Percentiles rank a stretch among this genome's conserved stretches.
These are phyloP conservation scores for Smittium culicis DNA, from an alignment of 371 early-diverging fungal species.

Conservation along the genomic window DNA sequence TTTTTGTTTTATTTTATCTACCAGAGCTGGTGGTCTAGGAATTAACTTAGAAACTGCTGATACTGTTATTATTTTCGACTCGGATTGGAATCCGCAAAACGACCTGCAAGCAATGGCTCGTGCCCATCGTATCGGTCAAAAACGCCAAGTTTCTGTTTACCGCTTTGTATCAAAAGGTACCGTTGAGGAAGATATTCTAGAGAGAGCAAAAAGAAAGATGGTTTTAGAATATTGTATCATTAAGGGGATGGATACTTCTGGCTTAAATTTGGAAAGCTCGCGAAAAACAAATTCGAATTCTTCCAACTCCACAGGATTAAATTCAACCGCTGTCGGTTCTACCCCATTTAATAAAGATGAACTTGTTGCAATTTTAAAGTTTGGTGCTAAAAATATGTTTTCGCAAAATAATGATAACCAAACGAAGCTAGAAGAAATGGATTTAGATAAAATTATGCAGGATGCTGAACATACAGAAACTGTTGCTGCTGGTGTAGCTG, in stretches of 20 bases:
- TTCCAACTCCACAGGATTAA: slow-evolving; percentile 33
- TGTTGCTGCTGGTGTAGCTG: slow-evolving; percentile 48
- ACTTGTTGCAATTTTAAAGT: slow-evolving; percentile 85
- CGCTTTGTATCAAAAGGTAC: slow-evolving; percentile 95
- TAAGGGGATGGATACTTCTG: slow-evolving; percentile 95
- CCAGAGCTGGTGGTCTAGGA: slow-evolving; percentile 97
- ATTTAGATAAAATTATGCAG: slow-evolving; percentile 87
- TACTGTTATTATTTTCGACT: slow-evolving; percentile 98
- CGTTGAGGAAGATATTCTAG: slow-evolving; percentile 96
- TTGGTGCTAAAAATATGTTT: slow-evolving; percentile 95
- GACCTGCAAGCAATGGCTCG: slow-evolving; percentile 99
- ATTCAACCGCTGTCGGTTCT: slow-evolving; percentile 6
- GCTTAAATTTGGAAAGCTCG: slow-evolving; percentile 36
- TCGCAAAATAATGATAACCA: slow-evolving; percentile 44
- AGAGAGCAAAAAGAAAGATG: slow-evolving; percentile 97
- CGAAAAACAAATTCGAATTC: slow-evolving; percentile 33
- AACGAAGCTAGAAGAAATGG: slow-evolving; percentile 74
- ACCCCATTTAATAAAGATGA: slow-evolving; percentile 54
- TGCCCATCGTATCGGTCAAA: slow-evolving; percentile 98
- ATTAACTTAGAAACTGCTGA: slow-evolving; percentile 97
- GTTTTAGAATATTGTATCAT: slow-evolving; percentile 95
- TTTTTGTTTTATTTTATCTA: slow-evolving; percentile 96
- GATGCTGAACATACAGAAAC: slow-evolving; percentile 86
- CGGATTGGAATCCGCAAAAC: slow-evolving; percentile 99
- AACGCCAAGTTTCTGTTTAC: slow-evolving; percentile 95